These are phyloP conservation scores for Arthrobotrys megalospora DNA, from an alignment of 2,329 filamentous ascomycete genomes.

Conservation along the genomic window DNA sequence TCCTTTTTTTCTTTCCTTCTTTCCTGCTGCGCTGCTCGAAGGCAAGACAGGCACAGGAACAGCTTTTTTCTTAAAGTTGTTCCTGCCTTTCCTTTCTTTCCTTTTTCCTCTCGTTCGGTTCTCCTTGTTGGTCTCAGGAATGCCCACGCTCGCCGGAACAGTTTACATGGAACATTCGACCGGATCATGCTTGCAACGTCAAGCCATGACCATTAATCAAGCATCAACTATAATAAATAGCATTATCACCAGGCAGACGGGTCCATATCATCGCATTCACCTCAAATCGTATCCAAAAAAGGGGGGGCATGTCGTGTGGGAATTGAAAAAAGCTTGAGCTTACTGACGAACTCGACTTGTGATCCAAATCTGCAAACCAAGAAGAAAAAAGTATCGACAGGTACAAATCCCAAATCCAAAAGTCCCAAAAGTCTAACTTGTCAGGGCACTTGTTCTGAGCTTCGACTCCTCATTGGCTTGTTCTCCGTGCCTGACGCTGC, in stretches of 20 bases:
- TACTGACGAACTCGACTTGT: too few species aligned
- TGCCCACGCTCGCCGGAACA: constrained; percentile 24
- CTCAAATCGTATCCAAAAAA: too few species aligned
- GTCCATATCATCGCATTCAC: too few species aligned
- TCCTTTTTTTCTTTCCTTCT: not conserved
- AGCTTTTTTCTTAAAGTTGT: constrained; percentile 34
- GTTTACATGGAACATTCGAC: constrained; percentile 22
- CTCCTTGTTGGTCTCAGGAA: constrained; percentile 41
- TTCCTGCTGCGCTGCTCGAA: too few species aligned
- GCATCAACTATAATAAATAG: not conserved
- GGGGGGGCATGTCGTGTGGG: too few species aligned
- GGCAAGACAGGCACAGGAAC: not conserved
- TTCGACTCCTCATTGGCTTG: constrained; percentile 3
- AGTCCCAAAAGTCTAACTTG: not conserved
- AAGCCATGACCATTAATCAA: too few species aligned
- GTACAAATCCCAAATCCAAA: not conserved
- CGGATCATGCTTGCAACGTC: not conserved
- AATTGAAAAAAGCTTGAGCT: too few species aligned
- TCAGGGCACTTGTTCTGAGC: constrained; percentile 8
- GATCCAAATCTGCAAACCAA: too few species aligned
- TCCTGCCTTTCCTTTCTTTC: constrained; percentile 21
- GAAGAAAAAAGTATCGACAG: too few species aligned
- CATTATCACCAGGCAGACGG: too few species aligned
- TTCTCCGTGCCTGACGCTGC: constrained; percentile 40
- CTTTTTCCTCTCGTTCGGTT: constrained; percentile 26